Evolutionary conservation across 2,329 filamentous ascomycete genomes (phyloP).

Genomic region (Neonectria hederae): DNA sequence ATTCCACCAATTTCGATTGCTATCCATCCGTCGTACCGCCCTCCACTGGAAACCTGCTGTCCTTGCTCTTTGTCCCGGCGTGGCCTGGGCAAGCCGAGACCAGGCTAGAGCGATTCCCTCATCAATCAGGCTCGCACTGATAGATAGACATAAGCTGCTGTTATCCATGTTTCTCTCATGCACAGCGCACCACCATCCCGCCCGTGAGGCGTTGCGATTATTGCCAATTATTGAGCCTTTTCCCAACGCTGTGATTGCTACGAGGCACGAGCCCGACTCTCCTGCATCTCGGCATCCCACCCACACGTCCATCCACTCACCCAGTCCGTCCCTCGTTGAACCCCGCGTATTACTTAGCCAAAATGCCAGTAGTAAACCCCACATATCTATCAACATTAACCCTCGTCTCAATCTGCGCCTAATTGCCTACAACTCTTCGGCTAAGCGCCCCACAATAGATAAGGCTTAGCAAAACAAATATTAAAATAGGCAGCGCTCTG

Average conservation of each 20-base stretch:
- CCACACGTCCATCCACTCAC: not conserved
- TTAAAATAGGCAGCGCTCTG: no score
- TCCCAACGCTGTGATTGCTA: slow-evolving; percentile 6
- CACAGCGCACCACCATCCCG: slow-evolving; percentile 1
- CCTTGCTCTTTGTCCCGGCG: not conserved
- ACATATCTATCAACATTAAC: no score
- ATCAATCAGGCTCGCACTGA: no score
- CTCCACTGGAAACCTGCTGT: no score
- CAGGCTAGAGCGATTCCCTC: not conserved
- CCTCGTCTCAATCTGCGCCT: not conserved
- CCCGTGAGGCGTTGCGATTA: slow-evolving; percentile 2
- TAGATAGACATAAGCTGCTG: no score
- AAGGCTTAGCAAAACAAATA: slow-evolving; percentile 11
- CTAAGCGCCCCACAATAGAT: slow-evolving; percentile 1
- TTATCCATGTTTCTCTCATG: not conserved
- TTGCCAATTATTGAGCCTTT: slow-evolving; percentile 16
- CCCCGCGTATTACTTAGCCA: slow-evolving; percentile 3
- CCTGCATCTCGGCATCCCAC: not conserved
- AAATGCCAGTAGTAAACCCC: not conserved
- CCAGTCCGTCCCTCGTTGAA: not conserved
- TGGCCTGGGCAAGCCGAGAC: not conserved
- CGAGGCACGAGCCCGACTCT: not conserved
- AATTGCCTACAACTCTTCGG: not conserved
- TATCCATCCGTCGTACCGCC: no score
- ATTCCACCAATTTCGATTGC: no score